phyloP scores from a whole-genome alignment of 495 filamentous ascomycete genomes.

The Friedmanniomyces endolithicus region DNA sequence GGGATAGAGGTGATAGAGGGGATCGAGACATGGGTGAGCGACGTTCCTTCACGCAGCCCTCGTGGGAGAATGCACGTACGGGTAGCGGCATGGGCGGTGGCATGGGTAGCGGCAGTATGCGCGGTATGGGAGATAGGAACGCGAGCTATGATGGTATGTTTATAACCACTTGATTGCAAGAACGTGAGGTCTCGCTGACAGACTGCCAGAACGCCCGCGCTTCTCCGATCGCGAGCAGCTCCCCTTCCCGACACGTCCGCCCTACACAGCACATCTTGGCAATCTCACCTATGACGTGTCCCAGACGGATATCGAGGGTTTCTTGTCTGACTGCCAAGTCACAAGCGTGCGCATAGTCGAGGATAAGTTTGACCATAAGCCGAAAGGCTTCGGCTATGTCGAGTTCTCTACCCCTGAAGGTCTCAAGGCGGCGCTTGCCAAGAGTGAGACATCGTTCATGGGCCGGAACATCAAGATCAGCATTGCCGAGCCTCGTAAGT shows the following conservation, averaged over 20 bases:
- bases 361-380: constrained; percentile 78
- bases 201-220: constrained; percentile 12
- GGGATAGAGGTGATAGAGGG: constrained; percentile 1
- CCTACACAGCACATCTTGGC: constrained; percentile 88
- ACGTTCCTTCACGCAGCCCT: constrained; percentile 15
- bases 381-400: constrained; percentile 96
- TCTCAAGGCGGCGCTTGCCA: constrained; percentile 76
- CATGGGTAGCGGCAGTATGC: constrained; percentile 1
- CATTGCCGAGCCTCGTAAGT: constrained; percentile 74
- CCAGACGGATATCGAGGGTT: constrained; percentile 61
- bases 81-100: constrained; percentile 12
- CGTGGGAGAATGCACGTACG: constrained; percentile 15
- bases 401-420: constrained; percentile 84
- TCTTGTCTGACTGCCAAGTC: constrained; percentile 73
- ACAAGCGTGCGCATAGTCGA: constrained; percentile 89
- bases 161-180: not conserved
- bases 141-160: constrained; percentile 11
- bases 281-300: constrained; percentile 93
- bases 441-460: constrained; percentile 66
- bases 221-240: constrained; percentile 56
- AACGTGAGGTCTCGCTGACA: not conserved
- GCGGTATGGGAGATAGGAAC: constrained; percentile 13
- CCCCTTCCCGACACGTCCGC: constrained; percentile 78
- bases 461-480: constrained; percentile 80
- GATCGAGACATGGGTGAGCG: constrained; percentile 17